Evolutionary conservation across 306 rosid genomes (phyloP), one percentile per base, ranked within the genome.

Genomic region (Mucuna pruriens): DNA sequence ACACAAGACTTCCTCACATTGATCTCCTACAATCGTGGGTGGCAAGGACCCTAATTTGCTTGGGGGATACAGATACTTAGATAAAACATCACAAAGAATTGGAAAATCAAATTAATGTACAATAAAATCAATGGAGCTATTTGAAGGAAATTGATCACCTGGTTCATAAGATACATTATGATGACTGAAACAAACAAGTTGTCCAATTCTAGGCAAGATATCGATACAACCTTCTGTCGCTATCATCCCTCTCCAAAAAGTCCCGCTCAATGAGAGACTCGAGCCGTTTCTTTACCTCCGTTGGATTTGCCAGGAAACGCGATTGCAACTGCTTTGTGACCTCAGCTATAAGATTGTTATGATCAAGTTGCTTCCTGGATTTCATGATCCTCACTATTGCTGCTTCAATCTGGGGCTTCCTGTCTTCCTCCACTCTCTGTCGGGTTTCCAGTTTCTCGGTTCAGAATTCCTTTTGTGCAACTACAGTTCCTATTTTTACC

Each of bases 361-460:
- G 97, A 83, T 95, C 97, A 57, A 95, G 91, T 70, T 84, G 88
- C 78, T 89, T 94, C 85, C 98, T 84, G 0, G 97, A 87, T 78
- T 95, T 92, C 98, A 95, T 95, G 83, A 92, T 92, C 87, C 97
- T 89, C 63, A 92, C 97, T 49, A 95, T 78, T 0, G 98, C 95
- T 13, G 98, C 97, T 79, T 95, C 98, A 10, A 95, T 95, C 81
- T 95, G 98, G 31, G 99, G 99, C 85, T 95, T 95, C 86, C 99
- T 84, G 88, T 95, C 97, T 86, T 95, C 99, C 88, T 95, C 99
- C 84, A 95, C 99, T 84, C 98, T 90, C 84, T 93, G 99, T 26
- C 97, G 87, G 13, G 99, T 93, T 87, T 95, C 99, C 80, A 80
- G 94, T 60, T 93, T 95, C 84, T 95, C 99, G 0, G 98, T 97